Conservation (phyloP, 768 basidiomycete genomes). For the Leccinellum albellum region DNA sequence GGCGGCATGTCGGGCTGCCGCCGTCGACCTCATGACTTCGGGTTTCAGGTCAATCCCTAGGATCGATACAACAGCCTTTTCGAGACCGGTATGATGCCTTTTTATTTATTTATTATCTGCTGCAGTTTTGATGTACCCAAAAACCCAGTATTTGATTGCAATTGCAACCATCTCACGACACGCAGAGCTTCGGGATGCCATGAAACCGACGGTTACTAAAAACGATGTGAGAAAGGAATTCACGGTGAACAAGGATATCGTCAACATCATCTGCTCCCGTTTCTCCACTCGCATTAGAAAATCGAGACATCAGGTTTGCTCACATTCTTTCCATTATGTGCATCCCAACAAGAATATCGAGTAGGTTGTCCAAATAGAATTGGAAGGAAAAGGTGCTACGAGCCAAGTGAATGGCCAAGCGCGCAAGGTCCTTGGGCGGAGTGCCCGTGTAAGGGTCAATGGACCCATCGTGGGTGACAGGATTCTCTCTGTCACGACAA, state of each 20-base stretch:
- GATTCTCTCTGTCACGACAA: constrained; percentile 39
- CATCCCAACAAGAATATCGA: neutral
- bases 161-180: constrained; percentile 46
- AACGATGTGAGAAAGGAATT: constrained; percentile 39
- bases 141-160: constrained; percentile 37
- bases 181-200: constrained; percentile 42
- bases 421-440: constrained; percentile 36
- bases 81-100: constrained; percentile 24
- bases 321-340: neutral
- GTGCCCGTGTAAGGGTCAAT: constrained; percentile 27
- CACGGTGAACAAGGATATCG: constrained; percentile 22
- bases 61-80: constrained; percentile 26
- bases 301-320: constrained; percentile 38
- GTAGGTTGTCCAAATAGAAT: constrained; percentile 21
- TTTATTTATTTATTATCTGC: neutral
- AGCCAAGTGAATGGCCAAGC: constrained; percentile 19
- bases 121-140: neutral
- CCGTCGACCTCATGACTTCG: constrained; percentile 16
- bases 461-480: constrained; percentile 14
- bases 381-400: neutral
- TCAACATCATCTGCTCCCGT: constrained; percentile 38
- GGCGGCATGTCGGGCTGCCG: constrained; percentile 39
- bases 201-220: constrained; percentile 42
- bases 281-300: constrained; percentile 43
- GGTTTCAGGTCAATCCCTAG: constrained; percentile 14